phyloP scores from a whole-genome alignment of 106 monocot species.

The Acorus calamus region DNA sequence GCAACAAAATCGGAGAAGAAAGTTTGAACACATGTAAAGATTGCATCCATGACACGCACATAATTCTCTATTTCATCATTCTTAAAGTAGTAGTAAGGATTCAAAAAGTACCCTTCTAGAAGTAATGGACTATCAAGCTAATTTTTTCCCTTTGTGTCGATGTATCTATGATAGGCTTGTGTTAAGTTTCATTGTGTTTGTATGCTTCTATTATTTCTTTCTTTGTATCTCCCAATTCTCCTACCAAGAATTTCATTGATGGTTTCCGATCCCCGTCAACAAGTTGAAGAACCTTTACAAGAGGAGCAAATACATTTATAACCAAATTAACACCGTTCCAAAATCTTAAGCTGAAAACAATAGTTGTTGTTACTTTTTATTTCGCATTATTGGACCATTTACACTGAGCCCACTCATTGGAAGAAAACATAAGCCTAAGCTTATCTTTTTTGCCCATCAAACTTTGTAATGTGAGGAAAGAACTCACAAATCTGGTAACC shows the following conservation, averaged over 20 bases:
- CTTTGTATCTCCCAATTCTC: background rate
- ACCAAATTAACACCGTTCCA: background rate
- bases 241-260: background rate
- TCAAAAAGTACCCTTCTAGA: too few relatives aligned
- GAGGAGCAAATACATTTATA: background rate
- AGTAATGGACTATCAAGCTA: too few relatives aligned
- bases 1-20: background rate
- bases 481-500: too few relatives aligned
- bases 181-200: background rate
- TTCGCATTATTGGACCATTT: too few relatives aligned
- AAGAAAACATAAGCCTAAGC: too few relatives aligned
- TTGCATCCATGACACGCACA: background rate
- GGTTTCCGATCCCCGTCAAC: background rate
- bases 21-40: background rate
- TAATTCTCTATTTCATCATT: background rate
- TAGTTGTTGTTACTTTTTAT: too few relatives aligned
- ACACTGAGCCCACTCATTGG: too few relatives aligned
- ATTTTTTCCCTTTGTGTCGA: background rate
- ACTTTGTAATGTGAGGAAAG: background rate
- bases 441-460: background rate
- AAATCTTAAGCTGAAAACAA: background rate
- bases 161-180: background rate
- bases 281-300: background rate
- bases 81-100: background rate
- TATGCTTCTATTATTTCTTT: background rate